Evolutionary conservation across 805 yeast genomes (phyloP), one percentile per base, ranked within the genome.

Genomic region (Metschnikowia matae): DNA sequence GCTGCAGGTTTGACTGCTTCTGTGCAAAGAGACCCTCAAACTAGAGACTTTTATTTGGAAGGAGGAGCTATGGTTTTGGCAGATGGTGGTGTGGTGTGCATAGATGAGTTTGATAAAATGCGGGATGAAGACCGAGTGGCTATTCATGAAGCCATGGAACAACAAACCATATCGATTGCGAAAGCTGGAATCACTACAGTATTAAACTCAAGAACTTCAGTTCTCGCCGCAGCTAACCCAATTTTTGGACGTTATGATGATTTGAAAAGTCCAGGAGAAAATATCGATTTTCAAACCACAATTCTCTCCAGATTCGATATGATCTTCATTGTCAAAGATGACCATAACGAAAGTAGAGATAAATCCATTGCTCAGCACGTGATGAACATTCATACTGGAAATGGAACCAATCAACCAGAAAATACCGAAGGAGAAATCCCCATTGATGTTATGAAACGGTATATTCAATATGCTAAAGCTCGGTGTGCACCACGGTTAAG

Each of bases 11-110:
- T 94, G 69, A 94, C 99, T 1, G 99, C 99, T 0, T 86, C 96
- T 15, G 98, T 94, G 17, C 99, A 92, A 71, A 80, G 97, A 66
- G 98, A 94, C 66, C 78, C 89, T 1, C 74, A 77, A 21, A 87
- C 97, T 0, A 75, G 96, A 55, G 99, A 94, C 60, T 94, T 92
- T 67, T 92, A 88, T 66, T 74, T 94, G 48, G 99, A 94, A 78
- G 99, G 99, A 53, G 99, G 99, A 70, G 99, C 99, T 7, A 91
- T 94, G 97, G 99, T 94, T n/a, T 75, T 94, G 46, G 99, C 99
- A 0, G 99, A 94, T 71, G 98, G 98, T 37, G 99, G 99, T 57
- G 97, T 94, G 46, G 97, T 92, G 44, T 94, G 98, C 78, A 94
- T 94, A 63, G 99, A 94, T 75, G 99, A 94, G 78, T 94, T 94